Base-by-base conservation (phyloP, 306 rosid genomes). In the Lablab purpureus region DNA sequence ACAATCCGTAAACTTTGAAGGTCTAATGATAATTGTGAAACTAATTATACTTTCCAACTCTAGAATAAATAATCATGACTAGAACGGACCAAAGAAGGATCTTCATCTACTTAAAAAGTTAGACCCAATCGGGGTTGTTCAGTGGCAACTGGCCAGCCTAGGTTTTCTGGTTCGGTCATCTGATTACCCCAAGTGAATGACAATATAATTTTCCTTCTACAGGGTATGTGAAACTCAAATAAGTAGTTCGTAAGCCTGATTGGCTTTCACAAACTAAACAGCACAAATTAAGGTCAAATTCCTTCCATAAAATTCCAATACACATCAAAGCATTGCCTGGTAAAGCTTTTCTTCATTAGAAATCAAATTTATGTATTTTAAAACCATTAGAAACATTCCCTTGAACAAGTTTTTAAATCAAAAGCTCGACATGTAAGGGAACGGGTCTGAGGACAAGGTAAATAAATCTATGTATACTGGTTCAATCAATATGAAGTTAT, bases 281-380 rank as follows among this genome's bases (percentile, higher is more conserved):
- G 7, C 25, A 27, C 21, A 15, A 17, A 37, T 77, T 37, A 28
- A 55, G 50, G 69, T 78, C 37, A 41, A 41, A 41, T 55, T 67
- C 37, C 34, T 64, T 63, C 37, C 12, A 52, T 10, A 13, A 62
- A 32, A 50, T 14, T 34, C 10, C 55, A 64, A 34, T 14, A 21
- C 52, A 49, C 73, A 64, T 64, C 73, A 21, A 40, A 65, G 28
- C 40, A 21, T 10, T 25, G 67, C 43, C 50, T 55, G 30, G 10
- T 37, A 15, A 19, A 28, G 36, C 8, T 51, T 80, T 52, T 54
- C 51, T 43, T 80, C 75, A 80, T 47, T 40, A 56, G 41, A 73
- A 52, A 73, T 58, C n/a, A 69, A 58, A 62, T 10, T 6, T 37
- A 1, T 25, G 22, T 62, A 28, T 28, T 62, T 62, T 30, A 15